These are phyloP conservation scores for Boletus pseudo-olivaceus DNA, from an alignment of 768 basidiomycete genomes.

Conservation along the genomic window DNA sequence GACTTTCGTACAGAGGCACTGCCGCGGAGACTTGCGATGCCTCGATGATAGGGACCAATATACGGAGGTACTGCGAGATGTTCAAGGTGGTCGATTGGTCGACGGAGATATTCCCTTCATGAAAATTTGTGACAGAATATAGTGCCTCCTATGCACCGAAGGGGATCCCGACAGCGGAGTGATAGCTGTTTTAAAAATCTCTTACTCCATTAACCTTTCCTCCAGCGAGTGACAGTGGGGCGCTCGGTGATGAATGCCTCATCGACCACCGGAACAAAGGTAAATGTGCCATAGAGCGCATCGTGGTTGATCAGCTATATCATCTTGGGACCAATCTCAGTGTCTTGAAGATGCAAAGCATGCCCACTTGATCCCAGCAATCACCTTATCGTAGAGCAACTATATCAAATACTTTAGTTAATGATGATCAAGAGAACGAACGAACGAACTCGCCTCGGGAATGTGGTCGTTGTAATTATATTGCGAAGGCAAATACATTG, in stretches of 20 bases:
- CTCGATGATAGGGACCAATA: neutral
- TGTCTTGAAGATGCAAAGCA: too few relatives aligned
- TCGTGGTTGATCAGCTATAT: neutral
- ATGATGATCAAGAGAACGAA: neutral
- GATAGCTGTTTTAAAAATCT: neutral
- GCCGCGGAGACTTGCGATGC: neutral
- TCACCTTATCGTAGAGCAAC: conserved; percentile 1
- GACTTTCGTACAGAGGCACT: neutral
- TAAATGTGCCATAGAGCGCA: conserved; percentile 2
- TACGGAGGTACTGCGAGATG: neutral
- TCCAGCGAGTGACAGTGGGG: neutral
- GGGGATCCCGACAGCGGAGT: neutral
- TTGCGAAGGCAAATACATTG: neutral
- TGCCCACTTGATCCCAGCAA: neutral
- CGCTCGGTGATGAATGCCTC: conserved; percentile 1
- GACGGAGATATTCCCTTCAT: conserved; percentile 1
- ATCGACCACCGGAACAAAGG: conserved; percentile 10
- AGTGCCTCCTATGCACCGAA: neutral
- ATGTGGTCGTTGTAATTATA: conserved; percentile 5
- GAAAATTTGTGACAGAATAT: conserved; percentile 2
- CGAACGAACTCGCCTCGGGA: neutral
- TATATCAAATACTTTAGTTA: neutral
- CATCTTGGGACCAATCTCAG: neutral
- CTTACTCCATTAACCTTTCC: conserved; percentile 9
- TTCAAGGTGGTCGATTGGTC: neutral